Evolutionary conservation across 805 yeast species (phyloP).

Genomic region (Yamadazyma ubonensis): DNA sequence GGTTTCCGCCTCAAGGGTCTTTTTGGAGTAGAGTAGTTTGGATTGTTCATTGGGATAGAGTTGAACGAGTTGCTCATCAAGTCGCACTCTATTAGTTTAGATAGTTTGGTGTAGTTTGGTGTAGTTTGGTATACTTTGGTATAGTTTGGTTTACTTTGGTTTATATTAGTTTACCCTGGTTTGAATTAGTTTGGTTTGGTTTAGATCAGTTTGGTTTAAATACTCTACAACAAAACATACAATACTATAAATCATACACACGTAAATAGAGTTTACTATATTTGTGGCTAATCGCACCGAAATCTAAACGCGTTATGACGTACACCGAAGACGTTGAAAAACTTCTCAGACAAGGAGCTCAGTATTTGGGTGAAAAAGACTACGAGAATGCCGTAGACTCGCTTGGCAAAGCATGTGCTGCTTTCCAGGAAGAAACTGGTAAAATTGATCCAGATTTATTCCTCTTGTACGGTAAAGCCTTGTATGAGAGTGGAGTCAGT

Average conservation of each 20-base stretch:
- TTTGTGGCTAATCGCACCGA: too few species aligned
- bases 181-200: neutral
- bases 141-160: too few species aligned
- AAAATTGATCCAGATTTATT: slow-evolving; percentile 76
- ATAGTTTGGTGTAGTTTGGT: too few species aligned
- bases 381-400: slow-evolving; percentile 67
- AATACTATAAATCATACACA: too few species aligned
- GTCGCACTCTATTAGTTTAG: too few species aligned
- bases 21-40: slow-evolving; percentile 3
- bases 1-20: slow-evolving; percentile 27
- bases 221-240: too few species aligned
- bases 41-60: too few species aligned
- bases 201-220: too few species aligned
- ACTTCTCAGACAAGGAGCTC: slow-evolving; percentile 60
- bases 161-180: neutral
- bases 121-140: too few species aligned
- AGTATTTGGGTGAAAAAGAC: slow-evolving; percentile 60
- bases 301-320: slow-evolving; percentile 15
- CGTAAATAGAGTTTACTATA: too few species aligned
- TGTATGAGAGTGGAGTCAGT: slow-evolving; percentile 73
- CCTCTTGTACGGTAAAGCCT: slow-evolving; percentile 73
- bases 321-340: slow-evolving; percentile 45
- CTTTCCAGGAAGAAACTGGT: slow-evolving; percentile 44
- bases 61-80: neutral
- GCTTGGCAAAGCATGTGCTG: slow-evolving; percentile 73